Base-by-base conservation (phyloP, 106 monocot species). In the Platanthera guangdongensis region DNA sequence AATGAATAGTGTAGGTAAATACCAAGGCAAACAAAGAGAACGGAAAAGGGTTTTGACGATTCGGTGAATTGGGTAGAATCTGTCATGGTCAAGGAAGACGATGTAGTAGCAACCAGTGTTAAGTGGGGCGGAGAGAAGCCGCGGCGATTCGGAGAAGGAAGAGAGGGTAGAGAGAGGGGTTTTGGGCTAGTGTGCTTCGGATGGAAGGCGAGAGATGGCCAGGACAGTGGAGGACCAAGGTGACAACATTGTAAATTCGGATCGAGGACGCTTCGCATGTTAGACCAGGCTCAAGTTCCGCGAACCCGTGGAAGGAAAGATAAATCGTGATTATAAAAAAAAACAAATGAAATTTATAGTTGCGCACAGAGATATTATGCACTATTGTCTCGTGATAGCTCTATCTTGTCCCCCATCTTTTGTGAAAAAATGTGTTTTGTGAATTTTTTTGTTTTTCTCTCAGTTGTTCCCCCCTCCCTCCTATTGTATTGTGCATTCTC, bases 1-100 rank as follows among this genome's bases (percentile, higher is more conserved):
- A 9, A 22, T 30, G 50, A 13, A 16, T 15, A 12, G 15, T 25
- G 32, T 47, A 4, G 50, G 22, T 32, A 16, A 16, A 12, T 74
- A 92, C 91, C 91, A 30, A 92, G 88, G 77, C 91, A 92, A 54
- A 92, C 91, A 77, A 92, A 92, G 68, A 92, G 86, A 72, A 92
- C 86, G 72, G 91, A 82, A 82, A 88, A 92, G 74, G 91, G 91
- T 72, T 82, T 85, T 21, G 52, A 51, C 71, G 81, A 78, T 8
- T 51, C 78, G 11, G 76, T 70, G 16, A 76, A 68, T 14, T 76
- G 11, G 13, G 80, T 8, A 4, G 83, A 25, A 76, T 81, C 67
- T n/a, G 68, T 74, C 78, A 75, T 62, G 74, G 81, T 74, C 14
- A 67, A 28, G 12, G 51, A 65, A 62, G 72, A 50, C 30, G 81